Percentiles rank a stretch among this genome's conserved stretches.
phyloP scores from a whole-genome alignment of 352 stramenopile genomes.

The Globisporangium mamillatum region DNA sequence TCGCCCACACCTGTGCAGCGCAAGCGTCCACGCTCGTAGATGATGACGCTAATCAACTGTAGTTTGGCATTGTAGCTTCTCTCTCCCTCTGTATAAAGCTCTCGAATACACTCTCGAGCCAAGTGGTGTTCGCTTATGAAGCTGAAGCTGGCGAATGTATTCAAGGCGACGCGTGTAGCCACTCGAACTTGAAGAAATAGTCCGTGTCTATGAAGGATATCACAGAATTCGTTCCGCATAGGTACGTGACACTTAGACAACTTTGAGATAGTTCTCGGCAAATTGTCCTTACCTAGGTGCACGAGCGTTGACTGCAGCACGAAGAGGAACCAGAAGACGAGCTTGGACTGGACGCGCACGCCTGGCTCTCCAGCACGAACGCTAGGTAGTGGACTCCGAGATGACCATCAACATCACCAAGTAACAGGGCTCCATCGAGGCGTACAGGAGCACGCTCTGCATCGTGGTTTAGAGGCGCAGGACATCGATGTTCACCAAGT shows the following conservation, averaged over 20 bases:
- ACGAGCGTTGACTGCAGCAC: conserved; percentile 35
- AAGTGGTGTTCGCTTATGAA: background rate
- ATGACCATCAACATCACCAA: background rate
- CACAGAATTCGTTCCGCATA: too few relatives aligned
- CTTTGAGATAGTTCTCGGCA: too few relatives aligned
- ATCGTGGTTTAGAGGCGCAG: background rate
- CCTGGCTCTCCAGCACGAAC: conserved; percentile 35
- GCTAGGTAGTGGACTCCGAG: conserved; percentile 28
- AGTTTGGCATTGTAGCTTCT: background rate
- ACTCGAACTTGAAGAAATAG: background rate
- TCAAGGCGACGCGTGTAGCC: background rate
- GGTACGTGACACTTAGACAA: too few relatives aligned
- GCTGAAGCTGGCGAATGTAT: background rate
- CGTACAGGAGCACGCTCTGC: background rate
- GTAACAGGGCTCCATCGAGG: background rate
- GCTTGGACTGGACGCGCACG: conserved; percentile 34
- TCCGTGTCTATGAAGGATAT: background rate
- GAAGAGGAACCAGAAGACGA: conserved; percentile 44
- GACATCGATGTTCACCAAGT: background rate
- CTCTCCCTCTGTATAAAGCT: background rate
- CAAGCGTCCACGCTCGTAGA: conserved; percentile 61
- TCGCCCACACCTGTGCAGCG: conserved; percentile 68
- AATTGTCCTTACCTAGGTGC: conserved; percentile 23
- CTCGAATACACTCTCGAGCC: background rate
- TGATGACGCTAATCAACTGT: background rate